Percentiles rank a stretch among this genome's conserved stretches.
Conservation (phyloP, 164 flowering plant species). For the Macadamia integrifolia region DNA sequence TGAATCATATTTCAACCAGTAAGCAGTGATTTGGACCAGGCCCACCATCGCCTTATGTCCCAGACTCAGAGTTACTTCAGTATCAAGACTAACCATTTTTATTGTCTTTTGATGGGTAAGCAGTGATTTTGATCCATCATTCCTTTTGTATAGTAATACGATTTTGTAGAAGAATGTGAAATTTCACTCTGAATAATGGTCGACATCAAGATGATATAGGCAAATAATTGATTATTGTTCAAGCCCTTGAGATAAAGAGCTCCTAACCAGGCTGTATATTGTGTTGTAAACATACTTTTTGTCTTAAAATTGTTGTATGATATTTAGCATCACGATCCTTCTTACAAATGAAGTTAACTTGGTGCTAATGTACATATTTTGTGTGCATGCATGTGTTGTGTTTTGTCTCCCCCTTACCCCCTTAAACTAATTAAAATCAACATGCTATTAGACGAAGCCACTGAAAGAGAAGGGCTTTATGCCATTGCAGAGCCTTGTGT, state of each 20-base stretch:
- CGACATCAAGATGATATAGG: not conserved
- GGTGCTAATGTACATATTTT: not conserved
- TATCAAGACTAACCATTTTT: not conserved
- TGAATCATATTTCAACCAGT: not conserved
- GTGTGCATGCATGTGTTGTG: not conserved
- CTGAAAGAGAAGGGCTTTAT: too few species aligned
- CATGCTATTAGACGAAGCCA: too few species aligned
- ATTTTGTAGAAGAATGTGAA: not conserved
- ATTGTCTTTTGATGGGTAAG: not conserved
- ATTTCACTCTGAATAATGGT: not conserved
- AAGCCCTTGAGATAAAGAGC: not conserved
- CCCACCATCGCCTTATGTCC: not conserved
- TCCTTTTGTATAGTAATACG: constrained; percentile 4
- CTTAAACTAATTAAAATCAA: too few species aligned
- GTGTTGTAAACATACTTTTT: not conserved
- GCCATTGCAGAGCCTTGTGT: too few species aligned
- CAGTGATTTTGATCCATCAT: not conserved
- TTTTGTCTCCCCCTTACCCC: too few species aligned
- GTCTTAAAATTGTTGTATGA: not conserved
- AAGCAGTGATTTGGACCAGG: not conserved
- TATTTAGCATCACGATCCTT: not conserved
- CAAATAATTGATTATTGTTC: not conserved
- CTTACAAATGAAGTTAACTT: not conserved
- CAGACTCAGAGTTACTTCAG: too few species aligned
- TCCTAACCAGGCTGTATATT: not conserved